Conservation (phyloP, 495 filamentous ascomycete species). For the Lepidopterella palustris region DNA sequence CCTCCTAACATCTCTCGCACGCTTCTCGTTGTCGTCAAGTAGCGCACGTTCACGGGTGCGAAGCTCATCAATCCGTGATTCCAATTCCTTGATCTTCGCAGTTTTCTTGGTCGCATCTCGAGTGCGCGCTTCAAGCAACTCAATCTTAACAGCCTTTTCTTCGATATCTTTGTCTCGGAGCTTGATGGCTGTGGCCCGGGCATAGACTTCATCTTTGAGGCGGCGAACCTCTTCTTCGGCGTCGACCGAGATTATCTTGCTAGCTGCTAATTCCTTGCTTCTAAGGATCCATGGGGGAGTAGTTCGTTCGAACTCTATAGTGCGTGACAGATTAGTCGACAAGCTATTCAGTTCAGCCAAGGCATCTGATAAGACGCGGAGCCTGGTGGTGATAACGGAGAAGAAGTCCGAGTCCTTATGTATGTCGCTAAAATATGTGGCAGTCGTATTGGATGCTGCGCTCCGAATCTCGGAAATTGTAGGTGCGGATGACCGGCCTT, state of each 20-base stretch:
- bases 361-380: slow-evolving; percentile 57
- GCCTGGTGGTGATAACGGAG: slow-evolving; percentile 53
- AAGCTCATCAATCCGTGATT: slow-evolving; percentile 27
- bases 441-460: slow-evolving; percentile 18
- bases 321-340: slow-evolving; percentile 68
- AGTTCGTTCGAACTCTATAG: slow-evolving; percentile 74
- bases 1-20: background rate
- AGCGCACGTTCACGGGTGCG: background rate
- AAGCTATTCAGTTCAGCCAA: slow-evolving; percentile 68
- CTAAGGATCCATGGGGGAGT: slow-evolving; percentile 79
- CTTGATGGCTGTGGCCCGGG: slow-evolving; percentile 56
- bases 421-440: slow-evolving; percentile 28
- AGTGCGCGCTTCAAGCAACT: slow-evolving; percentile 76
- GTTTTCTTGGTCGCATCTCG: slow-evolving; percentile 69
- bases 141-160: slow-evolving; percentile 79
- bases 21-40: background rate
- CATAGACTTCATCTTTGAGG: slow-evolving; percentile 64
- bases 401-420: slow-evolving; percentile 52
- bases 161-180: slow-evolving; percentile 61
- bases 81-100: slow-evolving; percentile 57
- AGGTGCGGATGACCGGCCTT: slow-evolving; percentile 62
- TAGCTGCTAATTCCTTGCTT: slow-evolving; percentile 66
- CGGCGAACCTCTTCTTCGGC: slow-evolving; percentile 51
- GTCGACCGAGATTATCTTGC: slow-evolving; percentile 70
- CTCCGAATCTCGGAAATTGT: slow-evolving; percentile 58